Evolutionary conservation across 2,329 filamentous ascomycete genomes (phyloP), one percentile per base, ranked within the genome.

Genomic region (Diaporthe nobilis): DNA sequence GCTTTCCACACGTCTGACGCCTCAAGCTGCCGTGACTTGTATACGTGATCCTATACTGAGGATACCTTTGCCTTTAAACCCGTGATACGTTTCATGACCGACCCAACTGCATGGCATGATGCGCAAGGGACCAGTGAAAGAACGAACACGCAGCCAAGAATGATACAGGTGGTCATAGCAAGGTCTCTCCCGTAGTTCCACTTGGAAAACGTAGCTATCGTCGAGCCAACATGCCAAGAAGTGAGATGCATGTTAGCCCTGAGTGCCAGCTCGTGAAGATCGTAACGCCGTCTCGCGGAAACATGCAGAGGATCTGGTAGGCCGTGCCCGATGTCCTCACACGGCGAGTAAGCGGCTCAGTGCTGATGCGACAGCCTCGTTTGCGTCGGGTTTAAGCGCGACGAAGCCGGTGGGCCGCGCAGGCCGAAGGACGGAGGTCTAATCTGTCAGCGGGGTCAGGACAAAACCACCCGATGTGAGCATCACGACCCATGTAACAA

Each of bases 331-430:
- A 17, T 10, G 34, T 10, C 13, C 31, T 68, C 65, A 68, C 65
- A n/a, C 31, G 12, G 49, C 37, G 10, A 28, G 34, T 20, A 25
- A 37, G 34, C 10, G 49, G 13, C 49, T 22, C 49, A 20, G 31
- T 9, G 47, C 47, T 53, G 47, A 68, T 25, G 47, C 22, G 49
- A 39, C 47, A 68, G 65, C 65, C 47, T 70, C 31, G 65, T 70
- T 55, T 22, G 22, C 34, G 34, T 55, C 49, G 49, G 65, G 31
- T 34, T 55, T 55, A 70, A 55, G 65, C 13, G 42, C 65, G 34
- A 28, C 65, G 42, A 55, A 42, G 15, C 65, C 65, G 13, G 47
- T 51, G 12, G 47, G 12, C 22, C 47, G 47, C 13, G 12, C 17
- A n/a, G 15, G n/a, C 22, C 17, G 49, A 25, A 28, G 34, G 34